A percentile compares a stretch with the other conserved stretches of the same genome.
Conservation (phyloP, 805 yeast species). For the Lipomyces starkeyi region DNA sequence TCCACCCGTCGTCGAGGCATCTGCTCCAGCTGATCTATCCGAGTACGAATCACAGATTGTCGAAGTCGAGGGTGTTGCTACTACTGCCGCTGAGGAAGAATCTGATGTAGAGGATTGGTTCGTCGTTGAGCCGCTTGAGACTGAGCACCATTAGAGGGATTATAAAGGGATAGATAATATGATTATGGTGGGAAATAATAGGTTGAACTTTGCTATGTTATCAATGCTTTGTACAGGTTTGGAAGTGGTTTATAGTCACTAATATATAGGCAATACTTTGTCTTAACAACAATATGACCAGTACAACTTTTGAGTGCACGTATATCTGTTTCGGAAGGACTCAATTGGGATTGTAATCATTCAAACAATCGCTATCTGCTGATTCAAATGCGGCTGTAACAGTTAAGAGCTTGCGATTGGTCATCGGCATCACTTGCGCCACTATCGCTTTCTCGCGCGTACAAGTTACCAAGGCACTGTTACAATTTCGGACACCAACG, state of each 20-base stretch:
- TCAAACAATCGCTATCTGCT: background rate
- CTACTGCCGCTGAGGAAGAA: conserved; percentile 49
- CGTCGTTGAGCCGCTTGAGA: conserved; percentile 50
- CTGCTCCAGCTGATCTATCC: conserved; percentile 68
- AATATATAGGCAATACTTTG: background rate
- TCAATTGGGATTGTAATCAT: too few relatives aligned
- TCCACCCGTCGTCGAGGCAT: conserved; percentile 66
- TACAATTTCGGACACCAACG: background rate
- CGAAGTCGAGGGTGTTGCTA: conserved; percentile 69
- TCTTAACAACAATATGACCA: background rate
- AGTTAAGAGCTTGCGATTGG: too few relatives aligned
- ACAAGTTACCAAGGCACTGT: background rate
- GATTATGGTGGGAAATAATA: background rate
- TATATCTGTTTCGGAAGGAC: background rate
- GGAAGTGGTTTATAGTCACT: background rate
- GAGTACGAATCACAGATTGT: conserved; percentile 67
- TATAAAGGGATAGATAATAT: background rate
- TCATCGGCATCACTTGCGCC: background rate
- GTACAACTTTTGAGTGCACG: background rate
- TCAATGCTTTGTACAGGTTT: background rate
- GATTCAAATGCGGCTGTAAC: too few relatives aligned
- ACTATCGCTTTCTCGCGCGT: background rate
- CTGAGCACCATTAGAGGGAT: conserved; percentile 44
- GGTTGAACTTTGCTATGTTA: background rate
- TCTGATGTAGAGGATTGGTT: conserved; percentile 50